Percentiles rank a stretch among this genome's conserved stretches.
These are phyloP conservation scores for Hansenula lynferdii DNA, from an alignment of 1,139 yeast genomes.

Conservation along the genomic window DNA sequence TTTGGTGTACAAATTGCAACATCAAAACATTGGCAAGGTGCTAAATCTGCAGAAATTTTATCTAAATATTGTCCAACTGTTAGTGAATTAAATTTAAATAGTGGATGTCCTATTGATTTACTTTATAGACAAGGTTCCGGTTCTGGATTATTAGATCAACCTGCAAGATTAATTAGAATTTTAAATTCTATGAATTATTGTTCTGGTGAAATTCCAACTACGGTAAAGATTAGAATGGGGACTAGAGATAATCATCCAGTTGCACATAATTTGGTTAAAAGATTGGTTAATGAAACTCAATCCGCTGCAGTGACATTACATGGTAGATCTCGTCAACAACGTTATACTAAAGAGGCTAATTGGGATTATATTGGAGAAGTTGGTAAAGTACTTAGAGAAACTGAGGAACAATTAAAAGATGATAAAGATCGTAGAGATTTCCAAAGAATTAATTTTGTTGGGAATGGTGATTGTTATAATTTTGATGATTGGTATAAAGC, in stretches of 20 bases:
- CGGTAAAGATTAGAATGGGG: constrained; percentile 91
- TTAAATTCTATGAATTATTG: constrained; percentile 86
- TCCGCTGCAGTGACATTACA: constrained; percentile 91
- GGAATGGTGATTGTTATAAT: constrained; percentile 91
- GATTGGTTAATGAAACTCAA: constrained; percentile 72
- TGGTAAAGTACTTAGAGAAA: constrained; percentile 60
- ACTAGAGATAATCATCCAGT: constrained; percentile 79
- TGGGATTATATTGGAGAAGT: constrained; percentile 86
- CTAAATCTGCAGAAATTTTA: constrained; percentile 83
- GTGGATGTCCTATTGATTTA: constrained; percentile 97
- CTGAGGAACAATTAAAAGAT: constrained; percentile 40
- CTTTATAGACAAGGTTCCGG: constrained; percentile 94
- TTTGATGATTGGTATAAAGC: constrained; percentile 87
- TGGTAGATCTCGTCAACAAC: constrained; percentile 94
- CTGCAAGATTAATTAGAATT: constrained; percentile 72
- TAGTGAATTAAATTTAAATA: constrained; percentile 82
- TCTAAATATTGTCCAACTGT: constrained; percentile 47
- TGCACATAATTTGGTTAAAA: constrained; percentile 69
- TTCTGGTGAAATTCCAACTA: constrained; percentile 86
- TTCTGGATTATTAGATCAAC: constrained; percentile 87
- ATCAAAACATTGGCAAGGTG: constrained; percentile 88
- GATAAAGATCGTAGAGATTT: constrained; percentile 42
- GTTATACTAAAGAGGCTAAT: constrained; percentile 87
- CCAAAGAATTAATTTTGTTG: constrained; percentile 60
- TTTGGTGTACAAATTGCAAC: constrained; percentile 95